Base-by-base conservation (phyloP, 1,139 yeast genomes). In the Pneumocystis oryctolagi region DNA sequence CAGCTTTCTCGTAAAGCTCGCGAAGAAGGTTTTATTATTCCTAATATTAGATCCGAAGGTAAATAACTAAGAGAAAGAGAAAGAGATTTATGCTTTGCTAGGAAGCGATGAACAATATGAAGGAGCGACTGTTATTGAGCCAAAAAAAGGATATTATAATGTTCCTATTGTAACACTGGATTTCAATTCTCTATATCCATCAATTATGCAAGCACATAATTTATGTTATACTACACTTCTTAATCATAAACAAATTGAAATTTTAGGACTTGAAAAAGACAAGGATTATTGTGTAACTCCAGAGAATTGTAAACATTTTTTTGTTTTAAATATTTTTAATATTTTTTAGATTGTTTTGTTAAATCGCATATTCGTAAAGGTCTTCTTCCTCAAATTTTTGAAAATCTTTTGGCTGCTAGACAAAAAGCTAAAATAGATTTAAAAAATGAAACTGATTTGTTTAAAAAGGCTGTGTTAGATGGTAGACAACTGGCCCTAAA, bases 201-300 rank as follows among this genome's bases (percentile, higher is more conserved):
- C 97, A 65, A 94, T 94, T 71, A 94, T 94, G 97, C 92, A 92
- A 97, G 98, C 99, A 0, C 99, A 94, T 73, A 94, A 94, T 73
- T 78, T 94, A 65, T 94, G 99, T 73, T 94, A 94, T 73, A 92
- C 98, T 0, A 90, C 98, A 0, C 76, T 92, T 58, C 75, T 92
- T 62, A 86, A 82, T 68, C 82, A 81, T 66, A 82, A 80, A 58
- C 82, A 95, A 0, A 86, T 89, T 55, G 82, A 83, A 58, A 79
- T 87, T 60, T 79, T 85, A 65, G 78, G 78, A 0, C 76, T 94
- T 59, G 77, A 80, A 56, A 84, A 85, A 68, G 86, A 79, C 65
- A 84, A 82, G 61, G 97, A 94, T 71, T 94, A 92, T 72, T 84
- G 87, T 0, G 77, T 79, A 61, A 87, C 97, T 0, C 99, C 99